Evolutionary conservation across 2,329 filamentous ascomycete genomes (phyloP), one percentile per base, ranked within the genome.

Genomic region (Fusarium haematococcum): DNA sequence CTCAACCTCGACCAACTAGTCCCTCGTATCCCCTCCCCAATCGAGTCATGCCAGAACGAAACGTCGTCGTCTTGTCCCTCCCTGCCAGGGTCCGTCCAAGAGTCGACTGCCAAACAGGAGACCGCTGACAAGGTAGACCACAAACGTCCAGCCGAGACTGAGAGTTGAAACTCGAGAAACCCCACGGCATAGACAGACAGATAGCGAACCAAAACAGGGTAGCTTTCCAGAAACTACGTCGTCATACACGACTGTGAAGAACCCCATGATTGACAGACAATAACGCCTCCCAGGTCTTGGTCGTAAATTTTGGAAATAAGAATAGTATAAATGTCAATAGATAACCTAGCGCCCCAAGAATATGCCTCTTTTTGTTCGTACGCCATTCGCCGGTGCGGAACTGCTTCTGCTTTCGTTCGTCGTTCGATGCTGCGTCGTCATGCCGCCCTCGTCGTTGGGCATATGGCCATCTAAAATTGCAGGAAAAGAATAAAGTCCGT

Each of bases 331-430:
- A 82, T 79, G 77, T 81, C 78, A 80, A 80, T 78, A 75, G 71
- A 79, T 77, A 78, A 80, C 79, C 79, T 76, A 81, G 80, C 82
- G 80, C 82, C 82, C 80, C 80, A 78, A 74, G 75, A 79, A 80
- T 76, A 82, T 82, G 78, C 80, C 79, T 81, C 74, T 79, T 80
- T 81, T 82, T 78, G 77, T 81, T 78, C 78, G 77, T 83, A 80
- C 82, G 81, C 82, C 82, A 80, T 83, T 82, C 82, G 82, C 82
- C 82, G 78, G 75, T 82, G 77, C 78, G 80, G 78, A 79, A 78
- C 77, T 79, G 75, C 75, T 74, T 79, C 75, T 78, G 73, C 73
- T 79, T 76, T 79, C 70, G 74, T 80, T 81, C 77, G 77, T 81
- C 74, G 75, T 78, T 77, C 73, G 75, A 81, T 80, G 80, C 77